These are phyloP conservation scores for Tillandsia leiboldiana DNA, from an alignment of 176 grass and related monocot genomes.

Conservation along the genomic window DNA sequence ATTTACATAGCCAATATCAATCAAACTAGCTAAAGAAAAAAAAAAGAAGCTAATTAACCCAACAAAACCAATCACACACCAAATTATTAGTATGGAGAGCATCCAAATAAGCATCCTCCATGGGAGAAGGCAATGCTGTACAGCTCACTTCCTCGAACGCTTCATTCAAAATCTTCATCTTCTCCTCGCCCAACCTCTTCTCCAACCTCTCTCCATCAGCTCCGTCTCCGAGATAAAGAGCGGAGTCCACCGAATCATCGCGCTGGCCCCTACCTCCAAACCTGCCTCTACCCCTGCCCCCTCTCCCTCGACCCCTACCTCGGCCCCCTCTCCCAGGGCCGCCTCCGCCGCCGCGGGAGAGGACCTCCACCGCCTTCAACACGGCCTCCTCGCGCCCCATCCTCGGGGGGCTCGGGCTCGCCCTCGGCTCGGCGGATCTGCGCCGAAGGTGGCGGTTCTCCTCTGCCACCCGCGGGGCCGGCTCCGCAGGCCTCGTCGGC, in stretches of 20 bases:
- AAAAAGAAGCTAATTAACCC: neutral
- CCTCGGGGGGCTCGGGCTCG: constrained; percentile 12
- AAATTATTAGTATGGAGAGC: constrained; percentile 56
- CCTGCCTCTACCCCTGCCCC: constrained; percentile 11
- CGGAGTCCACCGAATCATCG: neutral
- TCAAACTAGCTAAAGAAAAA: constrained; percentile 3
- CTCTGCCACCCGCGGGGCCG: constrained; percentile 10
- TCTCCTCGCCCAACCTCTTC: constrained; percentile 48
- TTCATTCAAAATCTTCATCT: constrained; percentile 31
- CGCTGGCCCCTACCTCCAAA: neutral
- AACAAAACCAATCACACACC: constrained; percentile 20
- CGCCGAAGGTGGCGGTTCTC: constrained; percentile 50
- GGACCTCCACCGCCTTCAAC: constrained; percentile 49
- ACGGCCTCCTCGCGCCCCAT: constrained; percentile 40
- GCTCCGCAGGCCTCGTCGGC: constrained; percentile 12
- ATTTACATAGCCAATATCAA: constrained; percentile 17
- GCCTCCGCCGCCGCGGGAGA: constrained; percentile 28
- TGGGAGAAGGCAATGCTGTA: constrained; percentile 24
- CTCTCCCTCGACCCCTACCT: constrained; percentile 12
- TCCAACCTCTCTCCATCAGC: constrained; percentile 48
- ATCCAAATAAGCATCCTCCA: constrained; percentile 22
- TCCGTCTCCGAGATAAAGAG: constrained; percentile 23
- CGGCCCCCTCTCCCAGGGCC: neutral
- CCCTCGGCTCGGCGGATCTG: constrained; percentile 10
- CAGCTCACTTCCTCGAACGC: constrained; percentile 37